Conservation (phyloP, 306 rosid species). For the Castanospermum australe region DNA sequence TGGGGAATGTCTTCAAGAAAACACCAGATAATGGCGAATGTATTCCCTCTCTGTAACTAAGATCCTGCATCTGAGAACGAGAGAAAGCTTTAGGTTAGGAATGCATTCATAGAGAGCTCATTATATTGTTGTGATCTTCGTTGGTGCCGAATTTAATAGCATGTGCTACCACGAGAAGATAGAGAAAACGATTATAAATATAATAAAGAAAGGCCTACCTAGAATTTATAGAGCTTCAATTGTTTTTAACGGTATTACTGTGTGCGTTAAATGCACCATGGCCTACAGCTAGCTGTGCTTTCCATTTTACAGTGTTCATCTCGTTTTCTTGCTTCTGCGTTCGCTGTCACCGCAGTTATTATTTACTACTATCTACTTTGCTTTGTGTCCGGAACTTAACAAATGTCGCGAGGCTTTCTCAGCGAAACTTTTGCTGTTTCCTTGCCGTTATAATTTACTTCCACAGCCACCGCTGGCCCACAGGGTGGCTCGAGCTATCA, state of each 20-base stretch:
- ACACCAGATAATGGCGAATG: background rate
- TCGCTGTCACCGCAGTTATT: slow-evolving; percentile 20
- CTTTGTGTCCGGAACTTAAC: background rate
- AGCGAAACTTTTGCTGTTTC: too few relatives aligned
- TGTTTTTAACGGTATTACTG: background rate
- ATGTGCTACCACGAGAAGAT: background rate
- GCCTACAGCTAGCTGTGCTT: slow-evolving; percentile 28
- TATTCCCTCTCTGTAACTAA: background rate
- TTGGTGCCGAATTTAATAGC: background rate
- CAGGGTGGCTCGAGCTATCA: background rate
- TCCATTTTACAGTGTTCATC: background rate
- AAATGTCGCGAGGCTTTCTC: too few relatives aligned
- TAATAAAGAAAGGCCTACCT: background rate
- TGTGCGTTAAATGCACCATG: slow-evolving; percentile 22
- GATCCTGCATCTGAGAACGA: background rate
- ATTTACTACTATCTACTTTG: slow-evolving; percentile 28
- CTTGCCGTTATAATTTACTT: too few relatives aligned
- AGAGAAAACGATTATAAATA: background rate
- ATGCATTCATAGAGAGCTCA: slow-evolving; percentile 15
- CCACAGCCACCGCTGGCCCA: background rate
- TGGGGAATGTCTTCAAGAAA: background rate
- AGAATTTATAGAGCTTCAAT: background rate
- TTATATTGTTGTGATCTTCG: background rate
- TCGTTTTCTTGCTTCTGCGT: background rate
- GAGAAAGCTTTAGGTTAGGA: background rate